Evolutionary conservation across 495 filamentous ascomycete genomes (phyloP).

Genomic region (Pseudoneurospora amorphoporcata): DNA sequence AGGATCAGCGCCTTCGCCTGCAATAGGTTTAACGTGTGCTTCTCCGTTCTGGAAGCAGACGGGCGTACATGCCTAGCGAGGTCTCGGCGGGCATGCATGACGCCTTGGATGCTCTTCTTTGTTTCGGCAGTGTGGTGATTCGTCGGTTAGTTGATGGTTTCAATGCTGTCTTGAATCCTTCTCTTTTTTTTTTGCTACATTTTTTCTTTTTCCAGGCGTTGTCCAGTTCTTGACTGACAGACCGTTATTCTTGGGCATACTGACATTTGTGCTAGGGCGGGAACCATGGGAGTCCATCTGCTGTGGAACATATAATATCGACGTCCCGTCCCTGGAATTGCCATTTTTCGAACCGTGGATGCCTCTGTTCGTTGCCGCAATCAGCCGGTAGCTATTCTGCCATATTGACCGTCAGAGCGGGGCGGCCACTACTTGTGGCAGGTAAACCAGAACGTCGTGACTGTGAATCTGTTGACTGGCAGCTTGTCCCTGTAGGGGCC

Average conservation of each 20-base stretch:
- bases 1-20: background rate
- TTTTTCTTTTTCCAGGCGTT: background rate
- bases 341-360: background rate
- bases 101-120: background rate
- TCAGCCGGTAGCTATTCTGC: background rate
- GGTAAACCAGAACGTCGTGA: background rate
- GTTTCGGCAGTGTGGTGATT: background rate
- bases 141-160: background rate
- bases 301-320: background rate
- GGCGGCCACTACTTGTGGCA: background rate
- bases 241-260: background rate
- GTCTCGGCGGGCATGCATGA: background rate
- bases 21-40: background rate
- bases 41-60: background rate
- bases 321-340: background rate
- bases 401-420: background rate
- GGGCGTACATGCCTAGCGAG: background rate
- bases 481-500: background rate
- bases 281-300: background rate
- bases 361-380: background rate
- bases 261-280: background rate
- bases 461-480: background rate
- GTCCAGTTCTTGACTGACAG: background rate
- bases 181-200: background rate
- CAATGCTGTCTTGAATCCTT: background rate